Evolutionary conservation across 805 yeast species (phyloP), one percentile per base, ranked within the genome.

Genomic region (Suhomyces xylopsoci): DNA sequence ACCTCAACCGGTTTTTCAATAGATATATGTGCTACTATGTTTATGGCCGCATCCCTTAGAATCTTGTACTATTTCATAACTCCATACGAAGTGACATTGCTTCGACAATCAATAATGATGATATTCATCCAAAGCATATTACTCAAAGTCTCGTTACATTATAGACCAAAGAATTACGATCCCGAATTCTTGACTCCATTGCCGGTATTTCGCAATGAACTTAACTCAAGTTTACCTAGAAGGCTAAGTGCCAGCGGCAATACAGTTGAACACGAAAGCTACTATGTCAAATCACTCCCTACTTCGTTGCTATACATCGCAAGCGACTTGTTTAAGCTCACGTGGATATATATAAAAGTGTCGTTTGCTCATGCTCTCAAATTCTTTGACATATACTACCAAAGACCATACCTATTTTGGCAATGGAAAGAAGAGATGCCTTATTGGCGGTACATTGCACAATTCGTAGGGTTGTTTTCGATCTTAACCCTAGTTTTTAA

Each of bases 21-120:
- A n/a, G 97, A 92, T 68, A 88, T 92, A 9, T 92, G 97, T 69
- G 92, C 90, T 6, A 89, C 96, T 6, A 90, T 92, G 96, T 66
- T 91, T 55, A 76, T 90, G 57, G 85, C 96, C 0, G 81, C 90
- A 42, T 81, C 84, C 5, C 70, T 90, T 45, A 76, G 96, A 58
- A 84, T 91, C 25, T 82, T 83, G 51, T 91, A 89, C 71, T 92
- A 87, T 72, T 67, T 87, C 55, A 84, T 89, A 48, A 81, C 85
- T 45, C 96, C 96, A 0, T 91, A 85, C 64, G 97, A 91, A 65
- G 67, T 81, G n/a, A 81, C 96, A 2, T 69, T 91, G 42, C 73
- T 91, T 43, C 71, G 93, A 55, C 97, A 92, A 64, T 83, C 94
- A 36, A 61, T 87, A 42, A 81, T 89, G n/a, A 91, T 90, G 97